Percentiles rank a stretch among this genome's conserved stretches.
phyloP scores from a whole-genome alignment of 2,329 filamentous ascomycete genomes.

The Diaporthe destruens region DNA sequence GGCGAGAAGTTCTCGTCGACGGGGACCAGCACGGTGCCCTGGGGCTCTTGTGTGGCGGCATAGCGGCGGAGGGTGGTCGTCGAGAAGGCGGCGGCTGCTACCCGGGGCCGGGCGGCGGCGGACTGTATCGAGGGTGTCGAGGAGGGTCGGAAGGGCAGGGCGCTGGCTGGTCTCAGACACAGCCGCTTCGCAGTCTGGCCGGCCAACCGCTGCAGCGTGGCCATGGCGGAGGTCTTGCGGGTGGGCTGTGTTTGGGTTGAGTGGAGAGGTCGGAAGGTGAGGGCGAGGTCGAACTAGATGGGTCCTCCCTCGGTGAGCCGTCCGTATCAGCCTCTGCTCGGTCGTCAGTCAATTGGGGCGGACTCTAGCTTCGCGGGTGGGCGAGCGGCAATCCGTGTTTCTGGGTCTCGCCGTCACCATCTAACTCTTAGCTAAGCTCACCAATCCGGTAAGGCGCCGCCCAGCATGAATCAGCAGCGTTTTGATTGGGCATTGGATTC shows the following conservation, averaged over 20 bases:
- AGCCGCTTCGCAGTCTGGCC: conserved; percentile 78
- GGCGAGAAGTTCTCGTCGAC: conserved; percentile 74
- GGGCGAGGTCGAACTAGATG: conserved; percentile 39
- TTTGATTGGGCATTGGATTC: conserved; percentile 31
- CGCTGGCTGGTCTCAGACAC: conserved; percentile 61
- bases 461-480: conserved; percentile 27
- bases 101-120: conserved; percentile 44
- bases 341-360: conserved; percentile 50
- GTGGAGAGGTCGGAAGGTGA: conserved; percentile 46
- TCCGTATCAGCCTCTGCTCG: conserved; percentile 48
- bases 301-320: conserved; percentile 42
- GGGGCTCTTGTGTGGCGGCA: conserved; percentile 65
- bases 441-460: conserved; percentile 27
- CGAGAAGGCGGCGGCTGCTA: conserved; percentile 63
- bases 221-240: conserved; percentile 62
- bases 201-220: conserved; percentile 79
- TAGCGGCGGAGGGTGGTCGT: conserved; percentile 73
- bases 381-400: conserved; percentile 19
- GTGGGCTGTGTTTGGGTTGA: conserved; percentile 47
- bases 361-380: conserved; percentile 36
- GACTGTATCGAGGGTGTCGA: conserved; percentile 40
- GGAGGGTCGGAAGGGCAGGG: conserved; percentile 44
- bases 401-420: conserved; percentile 38
- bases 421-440: conserved; percentile 33
- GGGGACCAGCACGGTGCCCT: conserved; percentile 73